Evolutionary conservation across 2,329 filamentous ascomycete genomes (phyloP), one percentile per base, ranked within the genome.

Genomic region (Amylocarpus encephaloides): DNA sequence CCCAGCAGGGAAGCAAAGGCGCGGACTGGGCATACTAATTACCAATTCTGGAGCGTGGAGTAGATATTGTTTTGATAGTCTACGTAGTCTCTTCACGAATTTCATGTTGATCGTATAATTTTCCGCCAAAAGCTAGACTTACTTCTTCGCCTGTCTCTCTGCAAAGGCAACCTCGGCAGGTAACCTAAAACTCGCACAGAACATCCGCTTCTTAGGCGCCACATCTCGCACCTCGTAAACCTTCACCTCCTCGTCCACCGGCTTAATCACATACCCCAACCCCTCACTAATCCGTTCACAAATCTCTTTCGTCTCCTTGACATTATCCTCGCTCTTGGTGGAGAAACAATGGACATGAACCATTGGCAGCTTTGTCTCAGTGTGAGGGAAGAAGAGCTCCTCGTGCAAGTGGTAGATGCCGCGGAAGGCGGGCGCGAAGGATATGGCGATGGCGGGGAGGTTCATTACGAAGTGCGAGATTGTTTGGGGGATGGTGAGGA

Each of bases 391-490:
- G 59, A 92, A 91, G 1, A 88, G 73, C 1, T 68, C 55, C 66
- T 90, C 82, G 19, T 80, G 75, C 2, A 82, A 82, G n/a, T 78
- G 71, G 66, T 96, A 97, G 13, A 95, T 69, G 4, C 93, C 92
- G 16, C 82, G 79, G 73, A 90, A 94, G 73, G 62, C 64, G 49
- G 74, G 73, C 18, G 96, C 76, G 66, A 98, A 98, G 51, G 86
- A 83, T 53, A 93, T 84, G 1, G 93, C 92, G 1, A 83, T 86
- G 1, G 91, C 93, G 0, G 93, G 93, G 13, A 98, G 83, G 70
- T 98, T 98, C 88, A 98, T 96, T 58, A 97, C 86, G 67, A 91
- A 98, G 72, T 97, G 93, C n/a, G 83, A 78, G 66, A 97, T 88
- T 34, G 84, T 83, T 2, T 77, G 76, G 2, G 92, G 92, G 41